Evolutionary conservation across 1,284 basidiomycete genomes (phyloP), one percentile per base, ranked within the genome.

Genomic region (Stereum hirsutum): DNA sequence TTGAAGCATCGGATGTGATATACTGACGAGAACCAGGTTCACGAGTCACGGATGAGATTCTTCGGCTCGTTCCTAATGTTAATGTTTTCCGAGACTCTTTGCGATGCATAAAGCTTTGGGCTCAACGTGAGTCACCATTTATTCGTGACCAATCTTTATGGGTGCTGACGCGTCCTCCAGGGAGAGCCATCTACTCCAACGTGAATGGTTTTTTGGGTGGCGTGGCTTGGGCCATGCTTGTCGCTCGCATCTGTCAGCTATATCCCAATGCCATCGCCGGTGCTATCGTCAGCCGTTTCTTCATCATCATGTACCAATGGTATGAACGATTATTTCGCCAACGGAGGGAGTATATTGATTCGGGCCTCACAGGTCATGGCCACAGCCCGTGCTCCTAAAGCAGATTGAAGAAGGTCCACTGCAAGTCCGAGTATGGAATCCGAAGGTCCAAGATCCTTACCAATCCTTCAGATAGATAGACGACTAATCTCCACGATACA

Each of bases 201-300:
- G 91, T 98, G 14, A 91, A 95, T 56, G 96, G 95, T 21, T 99
- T 98, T 64, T 76, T 95, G 34, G 96, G 96, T 52, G 96, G 96
- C 65, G 95, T 99, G 3, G 95, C 94, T 17, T 99, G 96, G 96
- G 92, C 94, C 6, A 91, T 99, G 74, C 77, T 98, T 39, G 94
- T 97, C 10, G 96, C 96, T 38, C 83, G 96, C 59, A 94, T 99
- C 74, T 99, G 96, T 68, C 96, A 99, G 58, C 66, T 99, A 46
- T 99, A 98, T 61, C 96, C 96, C 25, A 96, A 89, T 54, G 92
- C 92, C 24, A 82, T 85, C 46, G 91, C 94, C 14, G 93, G 93
- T 12, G 90, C 90, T 2, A 94, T 99, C 56, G 91, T 99, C 54
- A 92, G 90, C 65, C 80, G 93, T 54, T 97, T 95, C 66, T 98